Evolutionary conservation across 805 yeast species (phyloP).

Genomic region (Ogataea pini): DNA sequence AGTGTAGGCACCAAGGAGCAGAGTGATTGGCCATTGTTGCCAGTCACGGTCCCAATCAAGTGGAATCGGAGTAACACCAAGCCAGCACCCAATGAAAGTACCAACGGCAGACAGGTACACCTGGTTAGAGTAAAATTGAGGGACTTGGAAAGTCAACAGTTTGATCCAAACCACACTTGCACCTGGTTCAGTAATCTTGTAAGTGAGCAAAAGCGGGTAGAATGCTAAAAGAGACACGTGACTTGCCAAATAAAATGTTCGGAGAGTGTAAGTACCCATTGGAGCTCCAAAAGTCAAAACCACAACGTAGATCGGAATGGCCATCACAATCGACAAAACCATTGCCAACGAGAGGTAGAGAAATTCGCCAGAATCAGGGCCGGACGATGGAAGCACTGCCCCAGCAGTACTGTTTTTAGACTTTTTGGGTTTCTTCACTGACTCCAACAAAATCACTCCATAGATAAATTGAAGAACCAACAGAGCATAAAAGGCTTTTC

Average conservation of each 20-base stretch:
- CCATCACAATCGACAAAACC: conserved; percentile 36
- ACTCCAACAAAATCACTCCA: conserved; percentile 36
- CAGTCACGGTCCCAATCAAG: conserved; percentile 97
- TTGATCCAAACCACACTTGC: conserved; percentile 29
- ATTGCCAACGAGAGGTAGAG: conserved; percentile 34
- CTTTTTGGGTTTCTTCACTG: conserved; percentile 29
- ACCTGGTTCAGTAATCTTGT: conserved; percentile 42
- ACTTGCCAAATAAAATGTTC: conserved; percentile 60
- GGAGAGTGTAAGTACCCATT: conserved; percentile 47
- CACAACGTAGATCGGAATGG: conserved; percentile 40
- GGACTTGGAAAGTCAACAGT: conserved; percentile 34
- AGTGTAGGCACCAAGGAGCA: conserved; percentile 71
- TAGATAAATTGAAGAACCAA: conserved; percentile 40
- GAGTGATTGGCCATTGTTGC: conserved; percentile 95
- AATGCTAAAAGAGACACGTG: conserved; percentile 62
- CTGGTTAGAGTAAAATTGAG: conserved; percentile 31
- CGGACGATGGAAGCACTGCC: background rate
- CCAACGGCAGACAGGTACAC: conserved; percentile 44
- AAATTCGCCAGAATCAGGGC: conserved; percentile 22
- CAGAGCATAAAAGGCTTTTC: conserved; percentile 31
- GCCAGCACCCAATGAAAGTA: conserved; percentile 73
- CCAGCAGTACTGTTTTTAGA: conserved; percentile 10
- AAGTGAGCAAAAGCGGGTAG: conserved; percentile 62
- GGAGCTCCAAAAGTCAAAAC: conserved; percentile 84
- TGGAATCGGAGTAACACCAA: conserved; percentile 92